Evolutionary conservation across 352 stramenopile species (phyloP), one percentile per base, ranked within the genome.

Genomic region (Globisporangium paroecandrum): DNA sequence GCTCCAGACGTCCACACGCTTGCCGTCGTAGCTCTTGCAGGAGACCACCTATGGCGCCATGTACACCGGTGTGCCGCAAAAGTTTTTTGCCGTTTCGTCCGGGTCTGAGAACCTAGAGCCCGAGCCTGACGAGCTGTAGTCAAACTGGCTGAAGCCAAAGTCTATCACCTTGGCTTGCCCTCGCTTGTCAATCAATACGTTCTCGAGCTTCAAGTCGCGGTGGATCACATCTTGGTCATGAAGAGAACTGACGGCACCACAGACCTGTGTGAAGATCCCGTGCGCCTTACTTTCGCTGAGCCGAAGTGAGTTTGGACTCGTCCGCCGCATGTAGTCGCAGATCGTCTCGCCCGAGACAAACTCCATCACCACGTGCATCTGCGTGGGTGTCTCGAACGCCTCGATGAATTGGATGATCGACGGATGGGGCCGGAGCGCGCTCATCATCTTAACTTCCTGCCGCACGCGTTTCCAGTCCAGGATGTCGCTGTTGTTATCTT

Each of bases 141-240:
- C 81, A 15, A 84, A 72, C 56, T 88, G 78, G 53, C 82, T 89
- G 34, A 90, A 90, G 24, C 83, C 83, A 69, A 93, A 90, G 65
- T 93, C 83, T 25, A 93, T 86, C 18, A 91, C 53, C 55, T 78
- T 82, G 6, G 66, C 66, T 10, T 73, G 62, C 1, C 66, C 75
- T 2, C 55, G 36, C 24, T 68, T 75, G 46, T 90, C 77, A 0
- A 93, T 49, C 36, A 93, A 65, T 1, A 93, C 71, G 57, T 93
- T 92, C 66, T 93, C 85, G 34, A 91, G 83, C 63, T 93, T 93
- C 43, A 93, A 68, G 64, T 93, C 85, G 20, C 85, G 77, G 51
- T 93, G 82, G 63, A 92, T 83, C 36, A 91, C 69, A 25, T 78
- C 57, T 36, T 89, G 81, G 1, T 56, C 58, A 60, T 91, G 85